Percentiles rank a stretch among this genome's conserved stretches.
phyloP scores from a whole-genome alignment of 306 rosid genomes.

The Cicer cuneatum region DNA sequence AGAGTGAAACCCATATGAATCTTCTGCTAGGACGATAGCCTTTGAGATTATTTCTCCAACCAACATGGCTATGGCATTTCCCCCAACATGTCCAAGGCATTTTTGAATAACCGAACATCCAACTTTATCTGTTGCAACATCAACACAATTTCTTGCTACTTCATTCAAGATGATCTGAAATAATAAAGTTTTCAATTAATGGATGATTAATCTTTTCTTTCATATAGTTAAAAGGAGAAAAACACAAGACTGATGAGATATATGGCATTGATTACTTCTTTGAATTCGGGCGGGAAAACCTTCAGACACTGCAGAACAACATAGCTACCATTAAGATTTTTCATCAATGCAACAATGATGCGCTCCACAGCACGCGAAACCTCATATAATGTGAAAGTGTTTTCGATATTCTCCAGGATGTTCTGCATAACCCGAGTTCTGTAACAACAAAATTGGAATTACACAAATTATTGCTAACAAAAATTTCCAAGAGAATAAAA shows the following conservation, averaged over 20 bases:
- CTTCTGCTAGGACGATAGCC: constrained; percentile 41
- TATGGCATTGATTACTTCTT: constrained; percentile 31
- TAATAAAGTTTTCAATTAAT: constrained; percentile 13
- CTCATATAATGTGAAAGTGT: neutral
- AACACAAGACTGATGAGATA: no score
- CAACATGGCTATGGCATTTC: neutral
- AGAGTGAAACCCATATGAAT: constrained; percentile 55
- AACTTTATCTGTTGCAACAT: constrained; percentile 36
- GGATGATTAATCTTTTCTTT: no score
- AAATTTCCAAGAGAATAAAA: neutral
- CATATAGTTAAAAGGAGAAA: no score
- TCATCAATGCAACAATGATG: constrained; percentile 37
- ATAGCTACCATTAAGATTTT: constrained; percentile 40
- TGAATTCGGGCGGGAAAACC: neutral
- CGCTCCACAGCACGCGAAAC: neutral
- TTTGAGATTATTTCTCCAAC: constrained; percentile 1
- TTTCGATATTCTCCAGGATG: constrained; percentile 10
- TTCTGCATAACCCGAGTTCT: constrained; percentile 48
- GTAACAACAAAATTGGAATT: constrained; percentile 2
- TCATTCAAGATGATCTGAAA: constrained; percentile 47
- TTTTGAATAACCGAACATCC: constrained; percentile 52
- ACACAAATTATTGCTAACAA: neutral
- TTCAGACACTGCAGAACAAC: constrained; percentile 44
- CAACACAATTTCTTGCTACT: constrained; percentile 34
- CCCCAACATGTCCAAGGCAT: neutral